Evolutionary conservation across 768 basidiomycete genomes (phyloP).

Genomic region (Tricholoma matsutake): DNA sequence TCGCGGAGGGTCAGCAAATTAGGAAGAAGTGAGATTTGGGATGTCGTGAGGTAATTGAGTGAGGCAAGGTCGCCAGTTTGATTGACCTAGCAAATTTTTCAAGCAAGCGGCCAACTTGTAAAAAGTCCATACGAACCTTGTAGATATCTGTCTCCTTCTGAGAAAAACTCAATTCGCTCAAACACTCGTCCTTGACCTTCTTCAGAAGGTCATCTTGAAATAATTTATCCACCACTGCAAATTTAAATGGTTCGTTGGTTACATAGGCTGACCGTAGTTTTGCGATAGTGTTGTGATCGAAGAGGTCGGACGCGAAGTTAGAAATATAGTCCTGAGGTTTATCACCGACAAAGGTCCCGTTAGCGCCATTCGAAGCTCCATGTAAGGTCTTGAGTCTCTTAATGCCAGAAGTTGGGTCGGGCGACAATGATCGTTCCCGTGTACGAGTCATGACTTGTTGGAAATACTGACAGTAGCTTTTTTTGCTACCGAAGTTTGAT

Average conservation of each 20-base stretch:
- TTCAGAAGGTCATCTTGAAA: constrained; percentile 81
- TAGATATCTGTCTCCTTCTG: constrained; percentile 99
- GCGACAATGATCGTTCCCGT: constrained; percentile 26
- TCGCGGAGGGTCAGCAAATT: constrained; percentile 80
- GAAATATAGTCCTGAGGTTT: constrained; percentile 7
- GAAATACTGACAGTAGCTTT: background rate
- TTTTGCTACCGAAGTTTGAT: background rate
- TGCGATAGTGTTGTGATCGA: constrained; percentile 55
- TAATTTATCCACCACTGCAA: constrained; percentile 75
- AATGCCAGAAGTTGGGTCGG: constrained; percentile 15
- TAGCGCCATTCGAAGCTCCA: constrained; percentile 8
- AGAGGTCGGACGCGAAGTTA: constrained; percentile 51
- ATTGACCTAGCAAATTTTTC: constrained; percentile 60
- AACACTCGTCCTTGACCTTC: constrained; percentile 81
- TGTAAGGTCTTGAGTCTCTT: constrained; percentile 31
- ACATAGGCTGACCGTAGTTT: constrained; percentile 55
- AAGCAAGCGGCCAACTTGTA: constrained; percentile 3
- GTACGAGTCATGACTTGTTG: constrained; percentile 24
- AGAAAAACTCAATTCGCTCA: constrained; percentile 73
- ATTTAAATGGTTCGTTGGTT: constrained; percentile 70
- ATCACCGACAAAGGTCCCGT: constrained; percentile 4
- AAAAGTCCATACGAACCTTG: constrained; percentile 53
- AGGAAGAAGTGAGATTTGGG: constrained; percentile 77
- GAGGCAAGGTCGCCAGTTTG: constrained; percentile 98
- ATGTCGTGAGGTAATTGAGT: constrained; percentile 76